Evolutionary conservation across 1,139 yeast species (phyloP), one percentile per base, ranked within the genome.

Genomic region (Pichia sp.): DNA sequence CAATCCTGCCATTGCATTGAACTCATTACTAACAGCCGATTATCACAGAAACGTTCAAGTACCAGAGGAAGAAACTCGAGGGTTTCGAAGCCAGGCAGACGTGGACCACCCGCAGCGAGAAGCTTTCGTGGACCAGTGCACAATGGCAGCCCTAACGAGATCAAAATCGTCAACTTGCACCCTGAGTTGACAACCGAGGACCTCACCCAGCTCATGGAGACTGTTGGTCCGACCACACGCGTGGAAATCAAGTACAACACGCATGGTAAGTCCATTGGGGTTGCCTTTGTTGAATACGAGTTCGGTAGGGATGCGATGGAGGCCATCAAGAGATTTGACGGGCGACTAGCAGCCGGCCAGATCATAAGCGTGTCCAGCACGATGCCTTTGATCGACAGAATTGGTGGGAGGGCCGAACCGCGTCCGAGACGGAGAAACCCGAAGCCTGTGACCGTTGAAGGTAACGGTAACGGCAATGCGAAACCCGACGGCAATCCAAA

Each of bases 271-370:
- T 72, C 81, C 60, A 64, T 73, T 52, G 75, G 85, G n/a, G 69
- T 78, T 31, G 93, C 90, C 1, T 84, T 80, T 67, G 80, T 85
- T 34, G 82, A 84, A 47, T 87, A 75, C 66, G 75, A 72, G 50
- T 69, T 76, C 55, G 67, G 73, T 32, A 63, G 65, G 43, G 68
- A 70, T 34, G 74, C 79, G 46, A 75, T 79, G 57, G 68, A 70
- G 40, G 89, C 92, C 1, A 77, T 85, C 51, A 73, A 74, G 45
- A 73, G 75, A 62, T 85, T 79, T 64, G 84, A 87, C 64, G 90
- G 92, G 6, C 82, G 83, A 61, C 79, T 77, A 62, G 95, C 95
- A 29, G 89, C 87, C 70, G 92, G 92, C 2, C 78, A 79, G 62
- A 68, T 71, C 2, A 78, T 84, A 60, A 69, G 74, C 34, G 87